A percentile compares a stretch with the other conserved stretches of the same genome.
Evolutionary conservation across 2,329 filamentous ascomycete species (phyloP).

Genomic region (Calonectria hongkongensis): DNA sequence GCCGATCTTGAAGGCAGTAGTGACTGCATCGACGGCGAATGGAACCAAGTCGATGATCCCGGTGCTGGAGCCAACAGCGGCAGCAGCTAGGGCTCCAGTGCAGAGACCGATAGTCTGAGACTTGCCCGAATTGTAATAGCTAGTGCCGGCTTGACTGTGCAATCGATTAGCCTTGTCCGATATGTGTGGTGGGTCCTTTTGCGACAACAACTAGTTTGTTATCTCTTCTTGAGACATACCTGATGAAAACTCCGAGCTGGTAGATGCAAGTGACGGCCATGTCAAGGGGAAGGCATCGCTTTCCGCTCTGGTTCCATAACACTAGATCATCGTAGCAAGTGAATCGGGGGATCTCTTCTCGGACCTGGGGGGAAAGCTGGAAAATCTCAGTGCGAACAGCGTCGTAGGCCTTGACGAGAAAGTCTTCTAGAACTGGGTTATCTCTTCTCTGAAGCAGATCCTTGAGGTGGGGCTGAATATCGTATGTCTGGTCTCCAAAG

Average conservation of each 20-base stretch:
- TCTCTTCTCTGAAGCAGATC: constrained; percentile 45
- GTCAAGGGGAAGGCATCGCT: constrained; percentile 46
- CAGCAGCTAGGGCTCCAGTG: constrained; percentile 48
- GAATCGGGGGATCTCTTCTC: constrained; percentile 46
- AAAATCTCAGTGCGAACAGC: constrained; percentile 44
- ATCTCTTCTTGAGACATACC: constrained; percentile 2
- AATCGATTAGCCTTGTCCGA: background rate
- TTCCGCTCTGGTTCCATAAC: constrained; percentile 44
- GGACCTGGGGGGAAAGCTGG: constrained; percentile 39
- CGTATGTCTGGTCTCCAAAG: constrained; percentile 34
- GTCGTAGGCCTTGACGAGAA: constrained; percentile 46
- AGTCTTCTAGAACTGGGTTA: constrained; percentile 49
- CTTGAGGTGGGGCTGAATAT: constrained; percentile 38
- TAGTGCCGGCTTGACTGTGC: constrained; percentile 29
- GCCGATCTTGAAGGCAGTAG: constrained; percentile 45
- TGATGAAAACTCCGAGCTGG: constrained; percentile 48
- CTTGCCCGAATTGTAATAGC: constrained; percentile 44
- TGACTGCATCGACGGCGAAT: constrained; percentile 42
- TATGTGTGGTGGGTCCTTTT: background rate
- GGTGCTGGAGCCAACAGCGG: constrained; percentile 48
- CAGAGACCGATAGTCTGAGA: constrained; percentile 47
- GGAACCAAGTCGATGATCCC: constrained; percentile 46
- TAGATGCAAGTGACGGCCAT: constrained; percentile 50
- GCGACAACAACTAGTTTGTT: no score
- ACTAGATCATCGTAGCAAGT: constrained; percentile 48